Evolutionary conservation across 2,329 filamentous ascomycete genomes (phyloP).

Genomic region (Colletotrichum horii): DNA sequence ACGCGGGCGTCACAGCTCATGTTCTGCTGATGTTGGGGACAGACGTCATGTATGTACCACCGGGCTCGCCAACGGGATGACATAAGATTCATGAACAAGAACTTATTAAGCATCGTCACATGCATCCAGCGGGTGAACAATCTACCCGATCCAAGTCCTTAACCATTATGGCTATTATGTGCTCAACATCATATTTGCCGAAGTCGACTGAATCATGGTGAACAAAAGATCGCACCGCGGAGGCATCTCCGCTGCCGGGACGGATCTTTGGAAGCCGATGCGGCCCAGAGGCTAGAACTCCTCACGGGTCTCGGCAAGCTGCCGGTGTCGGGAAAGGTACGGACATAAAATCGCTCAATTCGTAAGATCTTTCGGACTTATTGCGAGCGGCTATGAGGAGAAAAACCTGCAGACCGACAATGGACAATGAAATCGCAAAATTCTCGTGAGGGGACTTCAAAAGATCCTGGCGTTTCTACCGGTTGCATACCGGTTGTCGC

Average conservation of each 20-base stretch:
- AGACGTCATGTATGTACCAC: background rate
- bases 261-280: background rate
- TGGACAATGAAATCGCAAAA: background rate
- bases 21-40: background rate
- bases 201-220: background rate
- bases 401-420: background rate
- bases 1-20: background rate
- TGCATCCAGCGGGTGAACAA: background rate
- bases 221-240: background rate
- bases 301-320: background rate
- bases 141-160: background rate
- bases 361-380: background rate
- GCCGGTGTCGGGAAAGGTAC: background rate
- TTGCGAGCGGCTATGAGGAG: background rate
- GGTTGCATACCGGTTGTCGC: background rate
- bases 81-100: background rate
- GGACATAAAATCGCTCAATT: conserved; percentile 7
- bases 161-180: background rate
- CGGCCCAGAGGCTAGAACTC: background rate
- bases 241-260: background rate
- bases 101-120: background rate
- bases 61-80: background rate
- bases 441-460: background rate
- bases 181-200: background rate
- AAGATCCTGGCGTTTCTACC: background rate